Evolutionary conservation across 163 green algal species (phyloP).

Genomic region (Picocystis sp.): DNA sequence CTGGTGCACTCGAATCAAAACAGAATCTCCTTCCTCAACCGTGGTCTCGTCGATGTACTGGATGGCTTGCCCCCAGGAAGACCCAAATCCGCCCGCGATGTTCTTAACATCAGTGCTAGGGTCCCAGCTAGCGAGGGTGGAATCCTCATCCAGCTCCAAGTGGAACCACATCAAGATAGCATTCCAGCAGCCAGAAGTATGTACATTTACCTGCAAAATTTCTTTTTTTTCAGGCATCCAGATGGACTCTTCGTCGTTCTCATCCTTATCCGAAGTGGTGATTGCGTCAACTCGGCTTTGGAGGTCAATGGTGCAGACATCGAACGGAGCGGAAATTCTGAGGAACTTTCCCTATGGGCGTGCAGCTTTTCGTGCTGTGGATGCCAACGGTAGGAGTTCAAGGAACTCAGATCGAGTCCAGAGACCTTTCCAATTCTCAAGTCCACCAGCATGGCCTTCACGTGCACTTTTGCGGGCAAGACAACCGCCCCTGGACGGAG

Average conservation of each 20-base stretch:
- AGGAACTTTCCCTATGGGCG: constrained; percentile 7
- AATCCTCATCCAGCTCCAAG: constrained; percentile 1
- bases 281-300: constrained; percentile 21
- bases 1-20: constrained; percentile 27
- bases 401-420: constrained; percentile 36
- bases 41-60: constrained; percentile 34
- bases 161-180: constrained; percentile 13
- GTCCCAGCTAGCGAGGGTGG: not conserved
- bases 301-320: constrained; percentile 27
- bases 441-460: constrained; percentile 8
- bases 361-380: constrained; percentile 28
- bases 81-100: not conserved
- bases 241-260: not conserved
- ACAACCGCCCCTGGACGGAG: constrained; percentile 19
- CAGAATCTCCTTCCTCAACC: constrained; percentile 7
- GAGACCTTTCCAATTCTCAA: constrained; percentile 9
- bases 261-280: not conserved
- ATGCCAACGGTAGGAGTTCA: constrained; percentile 49
- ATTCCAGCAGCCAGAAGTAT: constrained; percentile 7
- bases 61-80: constrained; percentile 24
- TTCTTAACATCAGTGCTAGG: no score
- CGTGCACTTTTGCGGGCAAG: constrained; percentile 16
- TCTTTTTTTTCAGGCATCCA: constrained; percentile 3
- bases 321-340: not conserved
- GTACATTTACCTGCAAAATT: not conserved